Conservation (phyloP, 2,329 filamentous ascomycete genomes). For the Fonsecaea pugnacius region DNA sequence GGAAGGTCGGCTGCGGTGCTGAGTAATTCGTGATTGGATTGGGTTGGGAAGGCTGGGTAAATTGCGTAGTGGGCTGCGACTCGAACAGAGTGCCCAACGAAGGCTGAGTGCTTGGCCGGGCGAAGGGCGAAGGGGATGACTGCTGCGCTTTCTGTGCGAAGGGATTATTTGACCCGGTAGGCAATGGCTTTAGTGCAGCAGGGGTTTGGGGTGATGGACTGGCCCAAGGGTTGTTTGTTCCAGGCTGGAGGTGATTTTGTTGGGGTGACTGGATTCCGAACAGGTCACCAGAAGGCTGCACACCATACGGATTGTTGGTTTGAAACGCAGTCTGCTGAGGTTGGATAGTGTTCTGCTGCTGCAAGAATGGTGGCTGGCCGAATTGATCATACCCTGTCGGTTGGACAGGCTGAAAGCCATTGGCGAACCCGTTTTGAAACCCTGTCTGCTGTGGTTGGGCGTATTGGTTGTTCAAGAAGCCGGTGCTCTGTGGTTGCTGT, state of each 20-base stretch:
- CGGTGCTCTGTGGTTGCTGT: conserved; percentile 70
- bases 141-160: conserved; percentile 63
- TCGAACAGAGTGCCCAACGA: conserved; percentile 78
- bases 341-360: conserved; percentile 58
- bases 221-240: conserved; percentile 95
- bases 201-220: conserved; percentile 62
- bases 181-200: conserved; percentile 74
- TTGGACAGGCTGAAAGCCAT: conserved; percentile 73
- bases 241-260: conserved; percentile 67
- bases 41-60: conserved; percentile 56
- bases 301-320: conserved; percentile 63
- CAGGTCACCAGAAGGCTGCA: conserved; percentile 46
- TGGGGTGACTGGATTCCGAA: conserved; percentile 50
- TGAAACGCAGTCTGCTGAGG: conserved; percentile 65
- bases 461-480: conserved; percentile 70
- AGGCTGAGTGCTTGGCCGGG: conserved; percentile 65
- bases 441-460: conserved; percentile 69
- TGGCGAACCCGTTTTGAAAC: conserved; percentile 70
- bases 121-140: conserved; percentile 58
- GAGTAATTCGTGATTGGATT: conserved; percentile 58
- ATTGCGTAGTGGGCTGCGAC: conserved; percentile 74
- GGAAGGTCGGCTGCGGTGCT: conserved; percentile 50
- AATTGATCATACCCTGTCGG: conserved; percentile 44
- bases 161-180: conserved; percentile 96
- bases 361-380: conserved; percentile 51